Conservation (phyloP, 805 yeast species). For the Hanseniaspora guilliermondii region DNA sequence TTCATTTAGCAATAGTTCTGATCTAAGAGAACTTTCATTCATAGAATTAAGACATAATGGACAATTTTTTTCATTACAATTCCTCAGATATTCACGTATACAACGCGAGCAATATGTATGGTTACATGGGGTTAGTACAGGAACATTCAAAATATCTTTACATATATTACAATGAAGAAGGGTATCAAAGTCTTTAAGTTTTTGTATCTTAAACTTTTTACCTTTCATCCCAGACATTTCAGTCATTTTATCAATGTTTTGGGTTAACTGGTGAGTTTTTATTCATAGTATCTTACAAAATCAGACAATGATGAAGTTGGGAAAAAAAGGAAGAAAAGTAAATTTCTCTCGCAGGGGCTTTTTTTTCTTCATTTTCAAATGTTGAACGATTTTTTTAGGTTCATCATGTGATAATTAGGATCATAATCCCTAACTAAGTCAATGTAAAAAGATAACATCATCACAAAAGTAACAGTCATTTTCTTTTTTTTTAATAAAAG, state of each 20-base stretch:
- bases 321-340: background rate
- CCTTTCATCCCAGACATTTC: background rate
- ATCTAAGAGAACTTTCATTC: constrained; percentile 54
- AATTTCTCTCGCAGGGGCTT: too few species aligned
- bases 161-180: constrained; percentile 75
- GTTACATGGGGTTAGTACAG: constrained; percentile 72
- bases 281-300: too few species aligned
- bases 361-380: too few species aligned
- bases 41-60: constrained; percentile 67
- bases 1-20: constrained; percentile 62
- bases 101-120: constrained; percentile 86
- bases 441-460: too few species aligned
- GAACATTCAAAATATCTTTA: constrained; percentile 66
- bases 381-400: too few species aligned
- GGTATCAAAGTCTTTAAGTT: constrained; percentile 50
- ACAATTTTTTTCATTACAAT: constrained; percentile 39
- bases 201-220: constrained; percentile 32
- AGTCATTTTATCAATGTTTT: background rate
- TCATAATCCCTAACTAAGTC: too few species aligned
- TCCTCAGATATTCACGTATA: constrained; percentile 56
- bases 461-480: too few species aligned
- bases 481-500: too few species aligned
- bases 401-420: too few species aligned
- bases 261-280: background rate
- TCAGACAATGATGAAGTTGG: too few species aligned